Percentiles rank a stretch among this genome's conserved stretches.
Conservation (phyloP, 108 stramenopile genomes). For the Craspedostauros australis region DNA sequence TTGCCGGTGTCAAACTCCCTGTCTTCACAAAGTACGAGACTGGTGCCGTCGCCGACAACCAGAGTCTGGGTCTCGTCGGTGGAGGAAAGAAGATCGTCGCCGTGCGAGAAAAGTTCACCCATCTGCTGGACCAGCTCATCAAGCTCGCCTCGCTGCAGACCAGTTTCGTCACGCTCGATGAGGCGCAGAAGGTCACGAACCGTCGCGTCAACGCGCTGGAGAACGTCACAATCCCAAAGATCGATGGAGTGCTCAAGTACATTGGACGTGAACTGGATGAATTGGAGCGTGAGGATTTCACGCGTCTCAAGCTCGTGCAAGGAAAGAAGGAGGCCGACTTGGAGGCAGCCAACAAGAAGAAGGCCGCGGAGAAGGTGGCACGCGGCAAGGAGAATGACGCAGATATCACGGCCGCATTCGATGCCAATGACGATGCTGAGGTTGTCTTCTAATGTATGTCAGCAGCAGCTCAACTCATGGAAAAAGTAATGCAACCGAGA, state of each 20-base stretch:
- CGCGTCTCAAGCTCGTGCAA: conserved; percentile 95
- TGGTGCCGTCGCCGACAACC: conserved; percentile 80
- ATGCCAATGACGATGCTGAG: conserved; percentile 77
- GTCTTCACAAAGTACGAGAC: conserved; percentile 96
- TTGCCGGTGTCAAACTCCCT: conserved; percentile 97
- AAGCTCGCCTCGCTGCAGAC: conserved; percentile 98
- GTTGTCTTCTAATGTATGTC: conserved; percentile 79
- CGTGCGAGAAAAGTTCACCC: conserved; percentile 88
- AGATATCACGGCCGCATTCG: conserved; percentile 76
- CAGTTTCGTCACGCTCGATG: conserved; percentile 94
- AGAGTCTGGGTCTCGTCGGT: conserved; percentile 88
- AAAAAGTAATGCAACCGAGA: too few species aligned
- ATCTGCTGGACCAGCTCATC: conserved; percentile 81
- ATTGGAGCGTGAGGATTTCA: conserved; percentile 98
- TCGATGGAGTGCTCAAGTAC: conserved; percentile 86
- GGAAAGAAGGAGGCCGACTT: conserved; percentile 66
- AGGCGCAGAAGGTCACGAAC: conserved; percentile 97
- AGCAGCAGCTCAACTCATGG: too few species aligned
- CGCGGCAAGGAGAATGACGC: conserved; percentile 39
- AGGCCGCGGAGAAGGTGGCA: conserved; percentile 13
- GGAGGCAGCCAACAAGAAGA: conserved; percentile 17
- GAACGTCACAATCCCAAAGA: conserved; percentile 97
- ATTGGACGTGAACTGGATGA: conserved; percentile 97
- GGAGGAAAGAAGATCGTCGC: conserved; percentile 93
- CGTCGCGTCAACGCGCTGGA: conserved; percentile 98